Evolutionary conservation across 208 protist species (phyloP), one percentile per base, ranked within the genome.

Genomic region (Trypanosoma scelopori): DNA sequence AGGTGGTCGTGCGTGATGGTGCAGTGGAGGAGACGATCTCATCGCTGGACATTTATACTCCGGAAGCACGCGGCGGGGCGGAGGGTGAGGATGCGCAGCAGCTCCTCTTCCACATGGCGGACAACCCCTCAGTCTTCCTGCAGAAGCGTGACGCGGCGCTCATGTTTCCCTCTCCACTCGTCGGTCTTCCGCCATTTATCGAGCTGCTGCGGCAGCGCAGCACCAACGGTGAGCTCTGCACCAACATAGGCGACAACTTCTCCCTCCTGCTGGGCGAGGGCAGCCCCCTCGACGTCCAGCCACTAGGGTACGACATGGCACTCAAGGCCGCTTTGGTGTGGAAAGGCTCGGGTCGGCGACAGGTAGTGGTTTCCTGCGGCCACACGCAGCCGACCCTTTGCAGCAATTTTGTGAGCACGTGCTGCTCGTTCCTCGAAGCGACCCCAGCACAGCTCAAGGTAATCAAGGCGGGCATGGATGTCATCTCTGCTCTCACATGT

Each of bases 181-280:
- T 59, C 53, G 69, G 49, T n/a, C 28, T 74, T 1, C 69, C 69
- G 0, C 49, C 69, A 9, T 35, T 74, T 16, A 53, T 74, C n/a
- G 42, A 74, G 23, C 50, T 74, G 13, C 39, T 67, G 20, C 56
- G 69, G 18, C 39, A 68, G 32, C 69, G 69, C 16, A 39, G 20
- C 20, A 32, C 49, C 23, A 64, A 61, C 23, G 68, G 52, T 3
- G 43, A 61, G 28, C 37, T 41, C 41, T 27, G 25, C 16, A 59
- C 53, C 1, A 23, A 32, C 22, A 47, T 74, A 47, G 69, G 69
- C n/a, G 69, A 69, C 39, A 74, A 74, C 23, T 65, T 74, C 32
- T 43, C 42, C 37, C 0, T 74, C 22, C 1, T 74, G 0, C 15
- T 73, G 27, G 65, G 53, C 23, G 53, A 70, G 55, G 53, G 48